These are phyloP conservation scores for Hypericum perforatum DNA, from an alignment of 345 rosid genomes.

Conservation along the genomic window DNA sequence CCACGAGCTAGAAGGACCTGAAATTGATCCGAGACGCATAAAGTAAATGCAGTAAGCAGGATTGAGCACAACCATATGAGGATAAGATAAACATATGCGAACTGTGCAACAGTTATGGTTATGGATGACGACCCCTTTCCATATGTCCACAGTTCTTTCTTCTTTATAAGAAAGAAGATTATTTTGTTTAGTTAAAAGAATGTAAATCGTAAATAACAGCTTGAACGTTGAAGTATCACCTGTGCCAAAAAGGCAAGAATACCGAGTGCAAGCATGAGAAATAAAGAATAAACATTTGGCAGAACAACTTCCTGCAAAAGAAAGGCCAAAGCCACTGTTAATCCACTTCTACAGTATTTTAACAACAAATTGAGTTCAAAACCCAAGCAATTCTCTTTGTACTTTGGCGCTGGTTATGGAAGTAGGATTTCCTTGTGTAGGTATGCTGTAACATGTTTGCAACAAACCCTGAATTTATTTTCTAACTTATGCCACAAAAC, in stretches of 20 bases:
- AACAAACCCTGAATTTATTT: too few species aligned
- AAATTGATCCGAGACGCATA: slow-evolving; percentile 6
- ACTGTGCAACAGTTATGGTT: too few species aligned
- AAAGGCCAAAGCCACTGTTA: too few species aligned
- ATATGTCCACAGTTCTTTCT: not conserved
- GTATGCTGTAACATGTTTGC: too few species aligned
- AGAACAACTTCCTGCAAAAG: slow-evolving; percentile 55
- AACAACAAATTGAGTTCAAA: too few species aligned
- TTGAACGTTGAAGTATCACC: slow-evolving; percentile 29
- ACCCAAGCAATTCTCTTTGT: too few species aligned
- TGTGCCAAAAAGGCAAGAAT: slow-evolving; percentile 65
- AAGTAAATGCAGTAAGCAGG: slow-evolving; percentile 8
- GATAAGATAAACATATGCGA: not conserved
- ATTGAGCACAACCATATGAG: not conserved
- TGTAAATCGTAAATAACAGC: not conserved
- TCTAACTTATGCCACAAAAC: too few species aligned
- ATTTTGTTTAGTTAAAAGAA: not conserved
- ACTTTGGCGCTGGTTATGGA: too few species aligned
- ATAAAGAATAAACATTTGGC: slow-evolving; percentile 44
- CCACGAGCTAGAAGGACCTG: slow-evolving; percentile 77
- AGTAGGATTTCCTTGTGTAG: too few species aligned
- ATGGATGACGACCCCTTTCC: too few species aligned
- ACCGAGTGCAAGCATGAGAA: slow-evolving; percentile 52
- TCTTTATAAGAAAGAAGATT: not conserved
- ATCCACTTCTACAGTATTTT: too few species aligned